Percentiles rank a stretch among this genome's conserved stretches.
phyloP scores from a whole-genome alignment of 257 asterid species.

The Solanum piurae region DNA sequence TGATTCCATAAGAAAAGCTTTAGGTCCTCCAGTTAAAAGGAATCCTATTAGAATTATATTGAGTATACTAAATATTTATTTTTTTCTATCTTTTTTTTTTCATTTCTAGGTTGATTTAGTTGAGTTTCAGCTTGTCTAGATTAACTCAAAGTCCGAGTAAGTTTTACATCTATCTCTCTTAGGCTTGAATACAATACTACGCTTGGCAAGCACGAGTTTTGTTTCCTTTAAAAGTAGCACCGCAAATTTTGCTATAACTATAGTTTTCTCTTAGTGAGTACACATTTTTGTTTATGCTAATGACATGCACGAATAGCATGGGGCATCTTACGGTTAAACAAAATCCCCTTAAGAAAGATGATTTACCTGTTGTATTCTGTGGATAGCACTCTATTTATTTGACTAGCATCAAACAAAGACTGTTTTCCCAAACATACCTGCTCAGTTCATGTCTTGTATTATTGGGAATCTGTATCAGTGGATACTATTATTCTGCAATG shows the following conservation, averaged over 20 bases:
- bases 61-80: too few species aligned
- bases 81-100: too few species aligned
- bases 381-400: neutral
- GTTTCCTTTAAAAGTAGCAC: neutral
- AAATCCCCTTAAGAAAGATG: constrained; percentile 59
- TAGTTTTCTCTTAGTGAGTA: neutral
- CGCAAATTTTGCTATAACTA: neutral
- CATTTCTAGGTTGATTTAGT: too few species aligned
- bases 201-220: neutral
- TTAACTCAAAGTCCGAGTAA: constrained; percentile 70
- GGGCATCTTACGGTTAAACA: constrained; percentile 74
- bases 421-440: neutral
- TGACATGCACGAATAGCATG: constrained; percentile 72
- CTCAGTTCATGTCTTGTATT: neutral
- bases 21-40: too few species aligned
- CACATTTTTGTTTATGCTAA: neutral
- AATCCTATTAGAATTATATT: too few species aligned
- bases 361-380: neutral
- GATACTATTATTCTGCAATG: neutral
- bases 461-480: neutral
- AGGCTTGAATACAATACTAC: neutral
- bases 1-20: too few species aligned
- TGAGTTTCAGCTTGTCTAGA: too few species aligned
- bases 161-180: constrained; percentile 10
- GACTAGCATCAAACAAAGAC: neutral